Conservation (phyloP, 2,329 filamentous ascomycete species). For the Acephala macrosclerotiorum region DNA sequence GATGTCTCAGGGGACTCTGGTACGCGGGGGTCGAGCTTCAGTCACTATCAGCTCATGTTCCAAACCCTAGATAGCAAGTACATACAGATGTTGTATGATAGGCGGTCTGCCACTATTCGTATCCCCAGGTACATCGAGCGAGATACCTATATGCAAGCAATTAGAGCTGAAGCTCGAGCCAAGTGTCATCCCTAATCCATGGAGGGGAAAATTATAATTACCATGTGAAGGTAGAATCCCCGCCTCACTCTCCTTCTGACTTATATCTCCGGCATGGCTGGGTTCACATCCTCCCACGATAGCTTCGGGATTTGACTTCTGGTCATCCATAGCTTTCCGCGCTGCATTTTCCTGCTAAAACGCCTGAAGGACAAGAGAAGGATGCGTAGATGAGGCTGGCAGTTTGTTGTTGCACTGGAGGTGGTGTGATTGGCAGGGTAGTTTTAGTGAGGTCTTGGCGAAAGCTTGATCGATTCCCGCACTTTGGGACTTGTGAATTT, state of each 20-base stretch:
- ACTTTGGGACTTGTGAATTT: constrained; percentile 8
- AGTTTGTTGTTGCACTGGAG: neutral
- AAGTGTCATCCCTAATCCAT: constrained; percentile 1
- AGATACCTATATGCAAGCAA: constrained; percentile 34
- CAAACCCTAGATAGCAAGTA: constrained; percentile 4
- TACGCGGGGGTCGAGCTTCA: constrained; percentile 50
- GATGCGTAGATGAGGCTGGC: constrained; percentile 24
- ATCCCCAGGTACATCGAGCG: constrained; percentile 52
- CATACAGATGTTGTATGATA: constrained; percentile 42
- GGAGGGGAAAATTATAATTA: constrained; percentile 43
- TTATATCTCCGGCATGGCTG: constrained; percentile 36
- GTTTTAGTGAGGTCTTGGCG: constrained; percentile 19
- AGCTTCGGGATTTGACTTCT: constrained; percentile 12
- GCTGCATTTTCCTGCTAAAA: constrained; percentile 15
- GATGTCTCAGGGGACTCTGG: constrained; percentile 70
- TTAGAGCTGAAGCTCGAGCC: constrained; percentile 17
- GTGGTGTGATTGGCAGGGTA: constrained; percentile 8
- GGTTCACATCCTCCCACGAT: constrained; percentile 17
- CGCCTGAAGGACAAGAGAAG: neutral
- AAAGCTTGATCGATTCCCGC: constrained; percentile 34
- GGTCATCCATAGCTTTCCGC: neutral
- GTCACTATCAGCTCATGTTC: constrained; percentile 21
- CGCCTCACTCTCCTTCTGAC: constrained; percentile 40
- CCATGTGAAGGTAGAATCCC: constrained; percentile 55
- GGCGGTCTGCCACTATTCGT: constrained; percentile 49